Conservation (phyloP, 345 rosid genomes). For the Salix dunnii region DNA sequence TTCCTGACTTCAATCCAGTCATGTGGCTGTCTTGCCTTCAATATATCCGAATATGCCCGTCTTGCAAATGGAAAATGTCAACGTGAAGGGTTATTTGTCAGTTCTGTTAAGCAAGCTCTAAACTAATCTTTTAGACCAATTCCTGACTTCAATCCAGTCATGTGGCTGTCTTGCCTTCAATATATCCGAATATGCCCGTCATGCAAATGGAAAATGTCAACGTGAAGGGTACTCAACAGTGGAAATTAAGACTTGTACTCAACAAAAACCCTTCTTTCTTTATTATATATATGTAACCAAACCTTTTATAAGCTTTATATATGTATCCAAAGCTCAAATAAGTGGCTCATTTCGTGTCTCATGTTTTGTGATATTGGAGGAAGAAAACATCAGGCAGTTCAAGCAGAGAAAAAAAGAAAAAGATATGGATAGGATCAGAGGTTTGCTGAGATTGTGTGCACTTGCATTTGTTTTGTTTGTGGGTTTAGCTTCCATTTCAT, state of each 20-base stretch:
- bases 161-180: constrained; percentile 1
- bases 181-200: constrained; percentile 38
- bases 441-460: constrained; percentile 14
- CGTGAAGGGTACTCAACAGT: constrained; percentile 18
- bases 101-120: constrained; percentile 22
- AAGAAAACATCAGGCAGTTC: not conserved
- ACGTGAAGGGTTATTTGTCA: not conserved
- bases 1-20: not conserved
- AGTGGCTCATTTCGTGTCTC: constrained; percentile 13
- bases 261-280: constrained; percentile 29
- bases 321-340: constrained; percentile 8
- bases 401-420: not conserved
- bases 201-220: constrained; percentile 25
- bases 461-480: constrained; percentile 26
- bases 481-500: constrained; percentile 29
- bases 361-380: constrained; percentile 3
- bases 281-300: constrained; percentile 8
- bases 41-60: constrained; percentile 39
- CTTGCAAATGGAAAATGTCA: constrained; percentile 23
- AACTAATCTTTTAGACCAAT: not conserved
- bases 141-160: not conserved
- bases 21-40: not conserved
- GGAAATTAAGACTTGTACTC: constrained; percentile 57
- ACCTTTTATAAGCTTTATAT: not conserved
- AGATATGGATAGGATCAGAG: constrained; percentile 25